Conservation (phyloP, 2,329 filamentous ascomycete genomes). For the Diplodia mutila region DNA sequence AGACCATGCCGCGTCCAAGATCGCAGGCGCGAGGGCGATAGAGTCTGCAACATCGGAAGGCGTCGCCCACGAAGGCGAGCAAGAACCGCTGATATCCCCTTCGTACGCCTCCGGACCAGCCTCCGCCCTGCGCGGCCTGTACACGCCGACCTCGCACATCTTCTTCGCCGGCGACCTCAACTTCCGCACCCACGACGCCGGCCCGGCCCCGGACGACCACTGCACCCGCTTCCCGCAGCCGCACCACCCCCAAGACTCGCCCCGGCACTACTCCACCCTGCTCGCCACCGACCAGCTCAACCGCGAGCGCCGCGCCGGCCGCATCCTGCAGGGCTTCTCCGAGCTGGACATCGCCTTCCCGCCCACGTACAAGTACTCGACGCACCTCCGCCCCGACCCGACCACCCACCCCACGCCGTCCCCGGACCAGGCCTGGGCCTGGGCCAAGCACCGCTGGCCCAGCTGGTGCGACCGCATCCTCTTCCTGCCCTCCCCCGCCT, state of each 20-base stretch:
- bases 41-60: background rate
- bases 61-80: constrained; percentile 26
- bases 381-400: constrained; percentile 44
- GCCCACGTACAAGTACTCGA: constrained; percentile 89
- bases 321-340: constrained; percentile 75
- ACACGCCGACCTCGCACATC: constrained; percentile 73
- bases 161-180: constrained; percentile 94
- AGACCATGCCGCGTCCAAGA: constrained; percentile 10
- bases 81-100: constrained; percentile 38
- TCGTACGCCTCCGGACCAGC: constrained; percentile 31
- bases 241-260: constrained; percentile 53
- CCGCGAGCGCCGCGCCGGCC: constrained; percentile 68
- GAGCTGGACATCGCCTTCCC: constrained; percentile 79
- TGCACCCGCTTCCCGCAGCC: constrained; percentile 64
- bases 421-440: constrained; percentile 60
- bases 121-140: constrained; percentile 65
- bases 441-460: constrained; percentile 83
- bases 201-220: constrained; percentile 63
- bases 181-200: constrained; percentile 77
- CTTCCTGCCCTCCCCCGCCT: constrained; percentile 59
- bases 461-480: constrained; percentile 93
- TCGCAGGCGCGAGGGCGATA: constrained; percentile 3
- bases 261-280: constrained; percentile 68
- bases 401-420: constrained; percentile 35
- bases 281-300: constrained; percentile 78